Evolutionary conservation across 2,329 filamentous ascomycete genomes (phyloP).

Genomic region (Penicillium concentricum): DNA sequence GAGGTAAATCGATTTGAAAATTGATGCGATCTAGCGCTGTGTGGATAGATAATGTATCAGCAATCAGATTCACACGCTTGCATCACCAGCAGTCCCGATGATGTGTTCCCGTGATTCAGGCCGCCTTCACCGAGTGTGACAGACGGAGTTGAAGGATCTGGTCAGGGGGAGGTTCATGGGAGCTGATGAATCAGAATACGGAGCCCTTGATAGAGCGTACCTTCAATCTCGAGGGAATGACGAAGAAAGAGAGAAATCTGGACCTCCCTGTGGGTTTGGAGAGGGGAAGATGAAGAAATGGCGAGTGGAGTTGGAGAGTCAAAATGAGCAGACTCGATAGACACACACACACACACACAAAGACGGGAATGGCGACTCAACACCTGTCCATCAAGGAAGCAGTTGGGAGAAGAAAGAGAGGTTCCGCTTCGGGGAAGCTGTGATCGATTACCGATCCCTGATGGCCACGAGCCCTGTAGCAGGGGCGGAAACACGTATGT

Average conservation of each 20-base stretch:
- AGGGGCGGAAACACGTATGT: constrained; percentile 9
- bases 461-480: constrained; percentile 6
- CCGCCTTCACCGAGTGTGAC: constrained; percentile 11
- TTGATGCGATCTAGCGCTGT: constrained; percentile 24
- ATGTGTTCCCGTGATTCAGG: constrained; percentile 16
- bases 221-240: constrained; percentile 36
- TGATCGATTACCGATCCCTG: constrained; percentile 12
- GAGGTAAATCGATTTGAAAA: constrained; percentile 6
- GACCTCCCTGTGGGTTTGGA: constrained; percentile 15
- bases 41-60: constrained; percentile 11
- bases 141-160: not conserved
- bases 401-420: constrained; percentile 15
- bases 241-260: constrained; percentile 24
- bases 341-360: not conserved
- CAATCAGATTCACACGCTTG: constrained; percentile 15
- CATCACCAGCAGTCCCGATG: constrained; percentile 22
- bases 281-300: constrained; percentile 17
- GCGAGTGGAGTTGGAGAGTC: constrained; percentile 12
- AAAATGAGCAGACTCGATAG: constrained; percentile 14
- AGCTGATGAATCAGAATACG: not conserved
- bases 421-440: constrained; percentile 12
- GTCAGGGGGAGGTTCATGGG: not conserved
- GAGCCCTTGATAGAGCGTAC: constrained; percentile 23
- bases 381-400: constrained; percentile 22
- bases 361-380: constrained; percentile 18